A percentile compares a stretch with the other conserved stretches of the same genome.
These are phyloP conservation scores for Discostella stelligeroides DNA, from an alignment of 108 stramenopile genomes.

Conservation along the genomic window DNA sequence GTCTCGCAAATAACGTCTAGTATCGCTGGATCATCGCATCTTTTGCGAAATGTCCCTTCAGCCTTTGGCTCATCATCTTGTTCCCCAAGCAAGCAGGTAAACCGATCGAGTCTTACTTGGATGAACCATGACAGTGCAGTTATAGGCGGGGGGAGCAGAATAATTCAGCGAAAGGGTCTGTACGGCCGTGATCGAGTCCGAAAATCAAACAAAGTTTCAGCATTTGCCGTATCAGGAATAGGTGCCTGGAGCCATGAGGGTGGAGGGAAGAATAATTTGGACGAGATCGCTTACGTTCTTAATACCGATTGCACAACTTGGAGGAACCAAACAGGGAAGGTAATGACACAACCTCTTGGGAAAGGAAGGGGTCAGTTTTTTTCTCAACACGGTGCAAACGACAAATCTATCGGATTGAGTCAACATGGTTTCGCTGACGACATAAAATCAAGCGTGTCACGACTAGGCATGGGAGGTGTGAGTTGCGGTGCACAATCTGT, in stretches of 20 bases:
- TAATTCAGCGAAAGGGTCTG: constrained; percentile 27
- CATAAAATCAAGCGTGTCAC: constrained; percentile 24
- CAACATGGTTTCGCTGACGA: constrained; percentile 15
- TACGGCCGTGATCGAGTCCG: constrained; percentile 31
- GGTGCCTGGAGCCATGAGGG: neutral
- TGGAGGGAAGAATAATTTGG: constrained; percentile 18
- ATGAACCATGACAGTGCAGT: neutral
- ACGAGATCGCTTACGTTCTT: constrained; percentile 35
- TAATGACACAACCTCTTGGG: constrained; percentile 2
- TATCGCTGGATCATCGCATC: constrained; percentile 21
- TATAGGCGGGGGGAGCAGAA: constrained; percentile 4
- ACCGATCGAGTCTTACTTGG: constrained; percentile 21
- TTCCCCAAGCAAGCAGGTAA: constrained; percentile 6
- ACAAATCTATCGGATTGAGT: constrained; percentile 9
- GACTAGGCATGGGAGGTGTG: constrained; percentile 36
- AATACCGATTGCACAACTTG: constrained; percentile 22
- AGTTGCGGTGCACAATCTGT: constrained; percentile 29
- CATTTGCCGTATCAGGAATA: neutral
- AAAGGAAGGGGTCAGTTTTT: constrained; percentile 13
- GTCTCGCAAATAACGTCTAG: constrained; percentile 55
- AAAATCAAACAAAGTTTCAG: constrained; percentile 8
- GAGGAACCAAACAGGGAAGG: constrained; percentile 23
- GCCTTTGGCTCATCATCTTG: neutral
- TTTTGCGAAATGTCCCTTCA: constrained; percentile 26
- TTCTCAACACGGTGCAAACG: constrained; percentile 32